A percentile compares a stretch with the other conserved stretches of the same genome.
Conservation (phyloP, 345 rosid genomes). For the Microcos paniculata region DNA sequence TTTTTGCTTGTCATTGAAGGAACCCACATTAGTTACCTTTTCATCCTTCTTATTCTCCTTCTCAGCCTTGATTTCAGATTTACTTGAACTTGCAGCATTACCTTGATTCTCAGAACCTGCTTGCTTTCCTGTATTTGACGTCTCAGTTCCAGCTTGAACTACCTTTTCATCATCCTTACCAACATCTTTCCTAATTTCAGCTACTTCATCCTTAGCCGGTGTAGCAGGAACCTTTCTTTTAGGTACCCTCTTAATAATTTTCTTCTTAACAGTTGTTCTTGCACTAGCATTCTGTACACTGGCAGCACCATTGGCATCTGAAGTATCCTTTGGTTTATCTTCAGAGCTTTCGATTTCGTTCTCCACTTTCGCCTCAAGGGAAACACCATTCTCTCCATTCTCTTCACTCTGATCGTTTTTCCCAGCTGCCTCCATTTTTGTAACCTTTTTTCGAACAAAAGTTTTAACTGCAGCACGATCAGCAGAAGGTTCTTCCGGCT, state of each 20-base stretch:
- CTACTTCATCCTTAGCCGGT: constrained; percentile 30
- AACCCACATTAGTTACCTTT: constrained; percentile 37
- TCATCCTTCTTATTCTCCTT: constrained; percentile 52
- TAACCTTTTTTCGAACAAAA: constrained; percentile 47
- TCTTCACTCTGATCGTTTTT: constrained; percentile 36
- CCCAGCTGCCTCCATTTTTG: constrained; percentile 44
- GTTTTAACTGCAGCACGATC: constrained; percentile 46
- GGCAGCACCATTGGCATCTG: constrained; percentile 33
- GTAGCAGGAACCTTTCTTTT: constrained; percentile 61
- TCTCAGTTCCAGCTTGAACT: constrained; percentile 24
- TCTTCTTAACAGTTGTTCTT: constrained; percentile 66
- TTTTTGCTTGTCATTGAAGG: constrained; percentile 40
- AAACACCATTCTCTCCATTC: constrained; percentile 37
- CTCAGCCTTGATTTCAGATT: constrained; percentile 29
- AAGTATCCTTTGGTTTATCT: constrained; percentile 48
- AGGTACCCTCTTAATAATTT: constrained; percentile 76
- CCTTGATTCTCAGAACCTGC: constrained; percentile 41
- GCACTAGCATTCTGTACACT: constrained; percentile 41
- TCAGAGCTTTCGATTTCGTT: constrained; percentile 31
- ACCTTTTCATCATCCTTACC: constrained; percentile 38
- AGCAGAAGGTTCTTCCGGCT: constrained; percentile 41
- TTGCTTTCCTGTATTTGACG: constrained; percentile 31
- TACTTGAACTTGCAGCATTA: constrained; percentile 32
- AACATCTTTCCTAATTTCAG: constrained; percentile 40
- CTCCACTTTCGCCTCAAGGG: constrained; percentile 43